Percentiles rank a stretch among this genome's conserved stretches.
Evolutionary conservation across 148 eudicot species (phyloP).

Genomic region (Selenicereus undatus): DNA sequence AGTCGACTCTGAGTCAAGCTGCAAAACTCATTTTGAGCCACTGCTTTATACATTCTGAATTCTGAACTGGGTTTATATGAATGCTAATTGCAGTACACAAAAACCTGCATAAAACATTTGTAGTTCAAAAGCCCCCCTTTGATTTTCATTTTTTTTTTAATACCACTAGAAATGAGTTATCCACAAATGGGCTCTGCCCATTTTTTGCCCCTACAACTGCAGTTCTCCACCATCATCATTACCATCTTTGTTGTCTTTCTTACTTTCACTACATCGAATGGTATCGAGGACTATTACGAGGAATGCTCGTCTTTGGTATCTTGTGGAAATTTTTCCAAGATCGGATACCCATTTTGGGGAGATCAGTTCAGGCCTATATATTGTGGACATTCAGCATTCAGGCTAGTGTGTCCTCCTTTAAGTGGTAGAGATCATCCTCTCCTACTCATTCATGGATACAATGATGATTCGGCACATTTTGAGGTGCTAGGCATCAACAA

Average conservation of each 20-base stretch:
- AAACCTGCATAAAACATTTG: background rate
- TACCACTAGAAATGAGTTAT: background rate
- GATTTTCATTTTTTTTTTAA: no score
- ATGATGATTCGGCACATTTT: no score
- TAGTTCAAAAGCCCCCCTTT: background rate
- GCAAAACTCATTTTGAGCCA: background rate
- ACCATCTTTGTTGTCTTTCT: background rate
- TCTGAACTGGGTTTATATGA: background rate
- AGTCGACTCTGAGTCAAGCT: background rate
- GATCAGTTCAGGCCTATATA: background rate
- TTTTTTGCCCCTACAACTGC: background rate
- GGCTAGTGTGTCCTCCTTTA: background rate
- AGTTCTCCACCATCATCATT: background rate
- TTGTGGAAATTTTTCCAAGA: background rate
- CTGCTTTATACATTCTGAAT: background rate
- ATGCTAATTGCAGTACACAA: background rate
- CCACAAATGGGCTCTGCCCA: background rate
- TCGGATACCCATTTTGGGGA: background rate
- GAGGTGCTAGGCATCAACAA: background rate
- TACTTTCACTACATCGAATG: background rate
- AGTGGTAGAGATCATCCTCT: background rate
- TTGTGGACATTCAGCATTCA: background rate
- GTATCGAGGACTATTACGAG: background rate
- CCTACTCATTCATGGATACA: background rate
- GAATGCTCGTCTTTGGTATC: background rate